These are phyloP conservation scores for Talaromyces adpressus DNA, from an alignment of 495 filamentous ascomycete species.

Conservation along the genomic window DNA sequence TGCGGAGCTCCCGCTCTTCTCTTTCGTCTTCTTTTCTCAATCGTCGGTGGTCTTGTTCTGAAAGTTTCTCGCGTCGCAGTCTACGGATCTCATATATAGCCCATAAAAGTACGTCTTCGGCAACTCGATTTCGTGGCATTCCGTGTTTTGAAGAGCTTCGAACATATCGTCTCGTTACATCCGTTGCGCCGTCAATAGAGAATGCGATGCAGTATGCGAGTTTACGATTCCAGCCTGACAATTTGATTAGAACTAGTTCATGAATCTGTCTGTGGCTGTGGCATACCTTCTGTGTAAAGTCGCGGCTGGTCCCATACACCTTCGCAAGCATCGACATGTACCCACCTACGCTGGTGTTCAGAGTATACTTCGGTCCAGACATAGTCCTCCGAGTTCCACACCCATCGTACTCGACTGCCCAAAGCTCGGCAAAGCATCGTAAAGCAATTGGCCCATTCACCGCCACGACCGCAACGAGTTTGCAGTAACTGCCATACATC, in stretches of 20 bases:
- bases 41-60: conserved; percentile 71
- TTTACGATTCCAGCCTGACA: conserved; percentile 76
- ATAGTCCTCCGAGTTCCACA: conserved; percentile 97
- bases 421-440: conserved; percentile 96
- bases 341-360: conserved; percentile 85
- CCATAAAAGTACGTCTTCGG: conserved; percentile 85
- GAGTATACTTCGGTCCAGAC: conserved; percentile 98
- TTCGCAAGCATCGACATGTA: conserved; percentile 95
- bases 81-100: conserved; percentile 84
- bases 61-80: conserved; percentile 68
- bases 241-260: conserved; percentile 6
- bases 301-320: conserved; percentile 92
- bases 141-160: conserved; percentile 70
- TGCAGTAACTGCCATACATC: conserved; percentile 93
- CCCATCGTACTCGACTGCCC: conserved; percentile 87
- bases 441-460: conserved; percentile 99
- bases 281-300: conserved; percentile 79
- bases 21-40: conserved; percentile 83
- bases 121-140: conserved; percentile 60
- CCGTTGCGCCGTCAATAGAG: conserved; percentile 87
- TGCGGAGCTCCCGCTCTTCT: conserved; percentile 77
- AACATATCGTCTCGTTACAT: conserved; percentile 94
- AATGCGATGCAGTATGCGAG: conserved; percentile 97
- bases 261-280: background rate
- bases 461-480: conserved; percentile 74